Evolutionary conservation across 306 rosid species (phyloP).

Genomic region (Sechiopsis laciniata): DNA sequence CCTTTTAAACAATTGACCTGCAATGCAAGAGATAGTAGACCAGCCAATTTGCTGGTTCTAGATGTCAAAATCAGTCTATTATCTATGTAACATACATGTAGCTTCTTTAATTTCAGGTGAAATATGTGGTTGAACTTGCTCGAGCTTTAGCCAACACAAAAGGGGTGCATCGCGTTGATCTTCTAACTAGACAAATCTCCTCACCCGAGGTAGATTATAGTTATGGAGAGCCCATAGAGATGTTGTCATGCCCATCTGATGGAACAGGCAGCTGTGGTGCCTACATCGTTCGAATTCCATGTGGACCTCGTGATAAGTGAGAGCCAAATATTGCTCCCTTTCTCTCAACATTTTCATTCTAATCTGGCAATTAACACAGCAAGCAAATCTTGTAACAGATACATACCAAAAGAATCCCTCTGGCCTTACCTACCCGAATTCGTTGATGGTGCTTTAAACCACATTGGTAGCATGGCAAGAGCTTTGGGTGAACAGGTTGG

Average conservation of each 20-base stretch:
- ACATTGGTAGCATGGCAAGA: slow-evolving; percentile 67
- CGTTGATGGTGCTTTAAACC: slow-evolving; percentile 60
- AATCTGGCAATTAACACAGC: neutral
- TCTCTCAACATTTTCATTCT: neutral
- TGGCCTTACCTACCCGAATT: slow-evolving; percentile 78
- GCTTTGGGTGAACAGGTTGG: slow-evolving; percentile 63
- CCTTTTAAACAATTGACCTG: neutral
- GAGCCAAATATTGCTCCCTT: neutral
- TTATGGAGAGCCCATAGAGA: slow-evolving; percentile 79
- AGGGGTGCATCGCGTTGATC: slow-evolving; percentile 70
- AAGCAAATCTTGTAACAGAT: slow-evolving; percentile 33
- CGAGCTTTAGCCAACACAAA: slow-evolving; percentile 66
- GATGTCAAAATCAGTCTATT: neutral
- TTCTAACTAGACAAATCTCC: slow-evolving; percentile 63
- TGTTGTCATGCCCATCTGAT: slow-evolving; percentile 59
- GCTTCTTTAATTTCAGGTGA: slow-evolving; percentile 37
- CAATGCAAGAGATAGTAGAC: neutral
- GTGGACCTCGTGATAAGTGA: slow-evolving; percentile 60
- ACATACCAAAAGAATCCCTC: slow-evolving; percentile 68
- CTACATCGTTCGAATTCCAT: slow-evolving; percentile 66
- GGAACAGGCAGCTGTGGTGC: slow-evolving; percentile 65
- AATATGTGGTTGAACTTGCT: slow-evolving; percentile 78
- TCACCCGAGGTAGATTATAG: slow-evolving; percentile 57
- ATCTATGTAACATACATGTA: neutral
- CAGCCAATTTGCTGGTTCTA: neutral